Percentiles rank a stretch among this genome's conserved stretches.
phyloP scores from a whole-genome alignment of 306 rosid species.

The Lathyrus sativus region DNA sequence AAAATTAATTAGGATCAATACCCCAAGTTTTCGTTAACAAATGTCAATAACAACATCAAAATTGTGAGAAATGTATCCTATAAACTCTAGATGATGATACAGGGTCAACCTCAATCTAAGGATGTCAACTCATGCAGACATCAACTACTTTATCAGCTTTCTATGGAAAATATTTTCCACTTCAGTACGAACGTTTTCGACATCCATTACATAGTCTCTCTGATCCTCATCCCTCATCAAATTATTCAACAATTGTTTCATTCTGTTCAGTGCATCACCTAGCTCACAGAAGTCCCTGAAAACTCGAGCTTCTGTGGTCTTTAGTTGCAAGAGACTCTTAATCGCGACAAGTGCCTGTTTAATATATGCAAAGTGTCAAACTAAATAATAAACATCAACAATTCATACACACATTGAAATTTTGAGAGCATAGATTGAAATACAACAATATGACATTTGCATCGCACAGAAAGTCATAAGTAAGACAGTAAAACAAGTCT shows the following conservation, averaged over 20 bases:
- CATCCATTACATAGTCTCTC: conserved; percentile 69
- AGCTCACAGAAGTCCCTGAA: conserved; percentile 66
- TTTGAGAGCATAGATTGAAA: conserved; percentile 18
- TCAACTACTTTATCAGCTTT: conserved; percentile 54
- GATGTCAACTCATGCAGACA: conserved; percentile 27
- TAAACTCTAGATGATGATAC: conserved; percentile 28
- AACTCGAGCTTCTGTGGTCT: conserved; percentile 60
- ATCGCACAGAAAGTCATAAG: conserved; percentile 1
- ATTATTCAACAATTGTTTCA: conserved; percentile 57
- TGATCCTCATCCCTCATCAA: conserved; percentile 58
- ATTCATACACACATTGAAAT: conserved; percentile 3
- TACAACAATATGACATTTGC: conserved; percentile 8
- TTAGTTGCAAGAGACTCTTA: conserved; percentile 72
- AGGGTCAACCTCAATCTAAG: conserved; percentile 1
- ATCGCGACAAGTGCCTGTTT: conserved; percentile 71
- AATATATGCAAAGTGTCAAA: conserved; percentile 32
- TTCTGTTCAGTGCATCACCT: conserved; percentile 71
- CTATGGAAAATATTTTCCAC: conserved; percentile 58
- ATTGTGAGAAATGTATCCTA: conserved; percentile 25
- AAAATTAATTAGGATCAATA: conserved; percentile 14
- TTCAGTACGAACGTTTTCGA: conserved; percentile 69
- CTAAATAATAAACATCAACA: conserved; percentile 14
- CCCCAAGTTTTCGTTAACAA: not conserved
- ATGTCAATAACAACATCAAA: conserved; percentile 28
- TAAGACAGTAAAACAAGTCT: conserved; percentile 1